phyloP scores from a whole-genome alignment of 129 eudicot genomes.

The Mikania micrantha region DNA sequence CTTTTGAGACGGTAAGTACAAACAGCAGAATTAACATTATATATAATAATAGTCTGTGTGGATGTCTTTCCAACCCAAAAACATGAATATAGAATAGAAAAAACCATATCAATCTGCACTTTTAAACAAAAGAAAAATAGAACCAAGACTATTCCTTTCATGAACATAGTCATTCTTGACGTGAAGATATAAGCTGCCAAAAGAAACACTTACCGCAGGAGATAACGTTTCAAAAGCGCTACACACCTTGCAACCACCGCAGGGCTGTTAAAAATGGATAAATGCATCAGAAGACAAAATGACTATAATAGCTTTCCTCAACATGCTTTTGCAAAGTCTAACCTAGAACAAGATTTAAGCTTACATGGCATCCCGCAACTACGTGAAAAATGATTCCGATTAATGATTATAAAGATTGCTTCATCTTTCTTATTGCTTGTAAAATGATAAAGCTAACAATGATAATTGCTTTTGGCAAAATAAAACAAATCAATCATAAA shows the following conservation, averaged over 20 bases:
- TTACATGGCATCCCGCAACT: background rate
- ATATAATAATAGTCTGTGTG: background rate
- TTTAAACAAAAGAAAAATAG: background rate
- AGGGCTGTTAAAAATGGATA: conserved; percentile 50
- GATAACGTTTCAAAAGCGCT: conserved; percentile 77
- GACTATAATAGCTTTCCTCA: background rate
- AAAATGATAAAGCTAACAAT: conserved; percentile 8
- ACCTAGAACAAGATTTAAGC: background rate
- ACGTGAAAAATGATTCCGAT: conserved; percentile 3
- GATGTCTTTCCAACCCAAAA: background rate
- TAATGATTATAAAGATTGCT: background rate
- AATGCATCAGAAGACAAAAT: conserved; percentile 21
- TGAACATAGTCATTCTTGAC: background rate
- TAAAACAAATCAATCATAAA: background rate
- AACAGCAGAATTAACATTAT: background rate
- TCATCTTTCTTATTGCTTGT: background rate
- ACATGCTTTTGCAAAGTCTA: conserved; percentile 3
- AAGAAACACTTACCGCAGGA: conserved; percentile 43
- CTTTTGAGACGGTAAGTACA: background rate
- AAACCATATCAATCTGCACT: background rate
- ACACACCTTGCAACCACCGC: conserved; percentile 94
- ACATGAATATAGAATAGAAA: background rate
- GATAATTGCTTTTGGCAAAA: background rate
- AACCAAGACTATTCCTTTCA: background rate
- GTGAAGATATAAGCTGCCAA: conserved; percentile 7